Evolutionary conservation across 2,329 filamentous ascomycete species (phyloP).

Genomic region (Pestalotiopsis sp.): DNA sequence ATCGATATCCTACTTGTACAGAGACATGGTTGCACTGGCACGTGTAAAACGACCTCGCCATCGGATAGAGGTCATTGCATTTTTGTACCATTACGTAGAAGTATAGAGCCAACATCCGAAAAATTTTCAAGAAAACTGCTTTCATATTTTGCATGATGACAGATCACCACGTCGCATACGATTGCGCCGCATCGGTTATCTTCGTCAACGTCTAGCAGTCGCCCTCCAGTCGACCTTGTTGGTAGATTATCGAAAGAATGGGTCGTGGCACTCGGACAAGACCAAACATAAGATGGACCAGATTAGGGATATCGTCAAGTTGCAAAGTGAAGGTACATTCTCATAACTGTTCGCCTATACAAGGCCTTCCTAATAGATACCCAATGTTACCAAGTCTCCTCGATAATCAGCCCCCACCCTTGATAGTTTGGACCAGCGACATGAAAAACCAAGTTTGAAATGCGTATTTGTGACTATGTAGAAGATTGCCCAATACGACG

Average conservation of each 20-base stretch:
- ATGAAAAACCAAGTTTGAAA: too few relatives aligned
- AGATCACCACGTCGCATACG: not conserved
- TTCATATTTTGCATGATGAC: too few relatives aligned
- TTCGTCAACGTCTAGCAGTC: too few relatives aligned
- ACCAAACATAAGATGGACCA: not conserved
- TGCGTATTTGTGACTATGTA: too few relatives aligned
- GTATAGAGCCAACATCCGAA: not conserved
- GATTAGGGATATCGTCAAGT: too few relatives aligned
- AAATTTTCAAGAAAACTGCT: not conserved
- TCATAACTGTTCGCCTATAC: too few relatives aligned
- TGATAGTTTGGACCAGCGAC: too few relatives aligned
- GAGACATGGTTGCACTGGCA: not conserved
- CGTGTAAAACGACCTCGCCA: not conserved
- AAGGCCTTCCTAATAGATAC: too few relatives aligned
- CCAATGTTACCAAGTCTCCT: too few relatives aligned
- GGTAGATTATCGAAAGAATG: not conserved
- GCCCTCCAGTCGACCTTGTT: not conserved
- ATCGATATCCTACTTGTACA: not conserved
- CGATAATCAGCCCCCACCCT: too few relatives aligned
- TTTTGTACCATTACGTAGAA: slow-evolving; percentile 2
- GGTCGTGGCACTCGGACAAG: not conserved
- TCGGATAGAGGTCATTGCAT: not conserved
- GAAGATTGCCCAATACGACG: too few relatives aligned
- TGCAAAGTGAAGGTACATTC: too few relatives aligned
- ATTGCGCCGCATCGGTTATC: not conserved